Evolutionary conservation across 768 basidiomycete genomes (phyloP), one percentile per base, ranked within the genome.

Genomic region (Asterophora parasitica): DNA sequence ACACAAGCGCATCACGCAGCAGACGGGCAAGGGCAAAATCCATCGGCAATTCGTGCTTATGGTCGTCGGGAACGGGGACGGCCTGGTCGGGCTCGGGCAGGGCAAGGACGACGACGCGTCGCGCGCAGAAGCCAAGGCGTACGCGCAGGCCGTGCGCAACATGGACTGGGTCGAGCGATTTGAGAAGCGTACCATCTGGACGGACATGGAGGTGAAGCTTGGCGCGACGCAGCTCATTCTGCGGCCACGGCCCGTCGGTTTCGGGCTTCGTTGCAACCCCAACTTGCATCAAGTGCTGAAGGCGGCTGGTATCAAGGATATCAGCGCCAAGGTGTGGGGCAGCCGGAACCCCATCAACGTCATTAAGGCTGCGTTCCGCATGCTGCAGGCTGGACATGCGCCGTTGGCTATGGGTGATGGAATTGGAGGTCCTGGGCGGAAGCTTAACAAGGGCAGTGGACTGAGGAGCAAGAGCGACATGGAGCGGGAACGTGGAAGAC

Each of bases 91-190:
- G 3, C 74, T 82, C 31, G 92, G 92, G 3, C 79, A 88, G 60
- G 91, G 82, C 48, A 93, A 92, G 65, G 82, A 86, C 63, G 67
- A 64, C 2, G 82, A 87, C 32, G 57, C 58, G 1, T 50, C 71
- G 6, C 65, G 71, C 13, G 89, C 88, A 2, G 61, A 74, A 12
- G 65, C 64, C 38, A 81, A 83, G 62, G 77, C 85, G n/a, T 67
- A 78, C 53, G 65, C 73, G 30, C 67, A 80, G 71, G 96, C 92
- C 2, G 73, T 95, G 23, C 77, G 85, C 52, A 88, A 84, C 60
- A 86, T 97, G 85, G 96, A 97, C 66, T 85, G 75, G 58, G 91
- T 99, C 46, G 86, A 89, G 55, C 82, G 92, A n/a, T 97, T 92
- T 66, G 95, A 99, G 66, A 73, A 82, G 53, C 79, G 96, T 42